Evolutionary conservation across 176 grass and related monocot genomes (phyloP), one percentile per base, ranked within the genome.

Genomic region (Eragrostis nindensis): DNA sequence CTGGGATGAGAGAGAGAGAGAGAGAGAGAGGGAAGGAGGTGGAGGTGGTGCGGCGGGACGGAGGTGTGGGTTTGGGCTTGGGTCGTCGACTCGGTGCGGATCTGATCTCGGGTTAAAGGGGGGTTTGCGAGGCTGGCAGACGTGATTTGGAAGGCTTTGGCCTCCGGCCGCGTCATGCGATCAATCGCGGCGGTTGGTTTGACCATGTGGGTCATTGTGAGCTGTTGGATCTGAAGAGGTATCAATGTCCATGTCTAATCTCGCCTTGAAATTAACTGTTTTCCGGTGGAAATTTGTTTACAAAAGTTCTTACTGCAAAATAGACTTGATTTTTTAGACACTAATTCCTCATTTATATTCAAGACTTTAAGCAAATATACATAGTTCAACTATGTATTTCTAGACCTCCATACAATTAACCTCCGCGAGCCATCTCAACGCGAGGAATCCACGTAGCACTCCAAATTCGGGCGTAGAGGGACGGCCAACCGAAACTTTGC

Each of bases 91-190:
- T 67, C 50, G 76, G 16, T 44, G 76, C 62, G 64, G 87, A 85
- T 85, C 76, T 81, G 82, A 65, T 81, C 56, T 81, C 55, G 63
- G 53, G 79, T 25, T 82, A 32, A 84, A 57, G 10, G 32, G n/a
- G n/a, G 27, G n/a, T 68, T 77, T 77, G 75, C 59, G 22, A n/a
- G 18, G 61, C 60, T 43, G 69, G 17, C 36, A 62, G 16, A 32
- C 63, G 72, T 76, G 73, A 70, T 62, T 57, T 73, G 75, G 53
- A 46, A 78, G 49, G 71, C 13, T 62, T 74, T 42, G 74, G 74
- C 70, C 13, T 62, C 67, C 49, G 74, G 74, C 62, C 70, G 62
- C 64, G 87, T 81, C 82, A 81, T 26, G 16, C 0, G 19, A 55
- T 4, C 13, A 43, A 75, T 75, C 81, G 0, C 1, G 30, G 36